Base-by-base conservation (phyloP, 371 early-diverging fungal genomes). In the Mucor lusitanicus region DNA sequence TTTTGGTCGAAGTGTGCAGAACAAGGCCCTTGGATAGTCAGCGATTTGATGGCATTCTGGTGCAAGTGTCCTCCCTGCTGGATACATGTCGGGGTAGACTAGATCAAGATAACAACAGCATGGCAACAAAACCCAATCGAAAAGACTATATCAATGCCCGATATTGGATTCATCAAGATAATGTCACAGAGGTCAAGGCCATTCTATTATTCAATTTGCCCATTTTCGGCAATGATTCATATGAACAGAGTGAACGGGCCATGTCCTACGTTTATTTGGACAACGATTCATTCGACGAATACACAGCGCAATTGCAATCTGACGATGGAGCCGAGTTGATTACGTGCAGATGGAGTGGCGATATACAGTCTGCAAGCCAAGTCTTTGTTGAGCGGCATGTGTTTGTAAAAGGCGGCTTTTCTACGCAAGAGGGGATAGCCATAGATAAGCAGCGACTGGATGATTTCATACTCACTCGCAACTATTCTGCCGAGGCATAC, bases 131-230 rank as follows among this genome's bases (percentile, higher is more conserved):
- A 28, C 15, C n/a, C 30, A 7, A 19, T n/a, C 9, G n/a, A 25
- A 12, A 27, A 30, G 25, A 25, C 21, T 28, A 92, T 94, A 25
- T 23, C 1, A 32, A 0, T 6, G 91, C 92, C 63, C 94, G 98
- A 80, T 99, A 97, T 80, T 99, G 99, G 99, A 93, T 99, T 0
- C 95, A 97, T 71, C 94, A 94, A 0, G 97, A 99, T 74, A 96
- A 99, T 78, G 91, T 99, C 44, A 94, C 93, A 55, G 97, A 97
- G 71, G 89, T 99, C 66, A 95, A 97, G 76, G 89, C 92, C 39
- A 85, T 89, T 66, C 92, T 99, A 58, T 84, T 98, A 27, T 94
- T 93, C 78, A 90, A 98, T 71, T 86, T 99, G 25, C 99, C 99
- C 5, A 95, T 99, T 25, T 85, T 97, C 59, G n/a, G 25, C 13